Evolutionary conservation across 805 yeast genomes (phyloP).

Genomic region (Cyberlindnera maritima): DNA sequence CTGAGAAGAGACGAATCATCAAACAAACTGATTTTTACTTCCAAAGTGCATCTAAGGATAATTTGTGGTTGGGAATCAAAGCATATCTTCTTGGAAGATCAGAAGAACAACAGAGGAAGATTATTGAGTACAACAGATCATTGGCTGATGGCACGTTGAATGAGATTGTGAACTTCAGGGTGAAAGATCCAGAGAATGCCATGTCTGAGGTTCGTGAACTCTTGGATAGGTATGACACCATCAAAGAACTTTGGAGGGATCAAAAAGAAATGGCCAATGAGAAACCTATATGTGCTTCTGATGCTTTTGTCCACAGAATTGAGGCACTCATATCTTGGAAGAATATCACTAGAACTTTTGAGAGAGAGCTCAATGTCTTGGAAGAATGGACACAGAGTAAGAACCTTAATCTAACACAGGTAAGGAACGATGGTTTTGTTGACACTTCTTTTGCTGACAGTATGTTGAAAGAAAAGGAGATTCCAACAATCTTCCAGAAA

Average conservation of each 20-base stretch:
- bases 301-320: slow-evolving; percentile 60
- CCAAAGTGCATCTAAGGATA: slow-evolving; percentile 60
- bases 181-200: slow-evolving; percentile 45
- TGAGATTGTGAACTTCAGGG: slow-evolving; percentile 62
- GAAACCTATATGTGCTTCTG: slow-evolving; percentile 65
- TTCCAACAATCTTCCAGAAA: slow-evolving; percentile 65
- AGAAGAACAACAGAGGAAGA: slow-evolving; percentile 70
- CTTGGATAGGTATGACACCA: slow-evolving; percentile 58
- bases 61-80: slow-evolving; percentile 82
- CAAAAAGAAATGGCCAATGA: slow-evolving; percentile 74
- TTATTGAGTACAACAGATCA: slow-evolving; percentile 66
- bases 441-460: slow-evolving; percentile 78
- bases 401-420: slow-evolving; percentile 59
- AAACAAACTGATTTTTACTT: slow-evolving; percentile 49
- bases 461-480: slow-evolving; percentile 75
- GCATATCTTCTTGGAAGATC: slow-evolving; percentile 81
- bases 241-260: slow-evolving; percentile 78
- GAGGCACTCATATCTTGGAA: slow-evolving; percentile 86
- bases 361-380: slow-evolving; percentile 57
- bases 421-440: slow-evolving; percentile 42
- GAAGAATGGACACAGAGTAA: slow-evolving; percentile 83
- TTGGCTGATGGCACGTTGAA: slow-evolving; percentile 71
- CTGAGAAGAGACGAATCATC: slow-evolving; percentile 79
- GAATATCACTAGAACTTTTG: slow-evolving; percentile 67
- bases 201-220: slow-evolving; percentile 51